Evolutionary conservation across 805 yeast genomes (phyloP), one percentile per base, ranked within the genome.

Genomic region (Helenozyma rhizophorensis): DNA sequence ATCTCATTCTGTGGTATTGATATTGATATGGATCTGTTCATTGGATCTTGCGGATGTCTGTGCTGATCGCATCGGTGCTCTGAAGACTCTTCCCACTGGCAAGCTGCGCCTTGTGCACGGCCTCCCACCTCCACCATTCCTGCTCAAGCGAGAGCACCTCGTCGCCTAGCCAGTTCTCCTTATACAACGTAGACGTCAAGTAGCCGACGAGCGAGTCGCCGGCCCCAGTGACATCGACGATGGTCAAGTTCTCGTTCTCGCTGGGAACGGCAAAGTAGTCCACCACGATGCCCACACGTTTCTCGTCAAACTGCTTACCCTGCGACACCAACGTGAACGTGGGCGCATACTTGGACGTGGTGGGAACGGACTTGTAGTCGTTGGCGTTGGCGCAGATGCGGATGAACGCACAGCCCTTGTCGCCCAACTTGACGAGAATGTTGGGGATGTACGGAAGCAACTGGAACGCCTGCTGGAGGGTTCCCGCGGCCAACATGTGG

Each of bases 171-270:
- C 65, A 62, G 24, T 52, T 43, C 7, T 37, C 25, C 13, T 38
- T 33, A 2, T 62, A 55, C 14, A 60, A 28, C 12, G 50, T 39
- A 2, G 79, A 60, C 9, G 76, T 53, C 14, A 87, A 42, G 17
- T 70, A 75, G 0, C 96, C 96, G 18, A 78, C 70, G 26, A 87
- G 65, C 0, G 93, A 70, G 55, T 87, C 96, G 9, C 96, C 96
- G 1, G 95, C 95, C 2, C 96, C 96, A 8, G 90, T 85, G 21
- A 83, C 95, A 44, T 80, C 84, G 18, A 57, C 58, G 9, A 82
- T 68, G 0, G 54, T 50, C 3, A 62, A 51, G 14, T 47, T 32
- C 14, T 43, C 35, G 25, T 56, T 58, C 37, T 56, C 59, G 16
- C 28, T 12, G 0, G 72, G 65, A 3, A 71, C 58, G 1, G 74